Evolutionary conservation across 495 filamentous ascomycete genomes (phyloP).

Genomic region (Tuber brumale): DNA sequence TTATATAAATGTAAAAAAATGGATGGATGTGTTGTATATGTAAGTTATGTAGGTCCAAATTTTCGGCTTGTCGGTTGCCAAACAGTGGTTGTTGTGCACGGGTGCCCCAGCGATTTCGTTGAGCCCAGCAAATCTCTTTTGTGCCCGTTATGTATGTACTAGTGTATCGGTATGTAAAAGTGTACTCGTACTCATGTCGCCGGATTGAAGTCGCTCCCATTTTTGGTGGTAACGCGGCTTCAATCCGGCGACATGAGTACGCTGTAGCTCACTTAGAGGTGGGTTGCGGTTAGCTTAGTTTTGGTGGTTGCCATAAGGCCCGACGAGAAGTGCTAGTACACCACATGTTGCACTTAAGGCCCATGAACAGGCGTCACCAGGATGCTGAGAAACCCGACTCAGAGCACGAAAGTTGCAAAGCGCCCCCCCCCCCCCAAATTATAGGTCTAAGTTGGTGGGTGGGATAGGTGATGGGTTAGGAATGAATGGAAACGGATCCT

Average conservation of each 20-base stretch:
- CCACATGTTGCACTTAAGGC: not conserved
- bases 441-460: conserved; percentile 1
- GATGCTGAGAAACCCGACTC: not conserved
- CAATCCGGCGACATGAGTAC: not conserved
- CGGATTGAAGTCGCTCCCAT: too few species aligned
- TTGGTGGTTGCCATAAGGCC: not conserved
- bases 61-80: not conserved
- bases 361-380: not conserved
- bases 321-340: not conserved
- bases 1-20: not conserved
- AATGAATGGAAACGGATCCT: not conserved
- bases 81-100: not conserved
- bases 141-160: not conserved
- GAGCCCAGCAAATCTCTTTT: not conserved
- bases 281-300: not conserved
- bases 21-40: not conserved
- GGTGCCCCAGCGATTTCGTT: not conserved
- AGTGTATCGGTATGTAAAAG: not conserved
- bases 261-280: not conserved
- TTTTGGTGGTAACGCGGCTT: too few species aligned
- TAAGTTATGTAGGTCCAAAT: not conserved
- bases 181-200: not conserved
- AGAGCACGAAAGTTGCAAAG: not conserved
- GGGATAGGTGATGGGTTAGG: not conserved
- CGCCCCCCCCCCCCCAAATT: not conserved